Conservation (phyloP, 2,329 filamentous ascomycete species). For the Pseudogymnoascus sp. region DNA sequence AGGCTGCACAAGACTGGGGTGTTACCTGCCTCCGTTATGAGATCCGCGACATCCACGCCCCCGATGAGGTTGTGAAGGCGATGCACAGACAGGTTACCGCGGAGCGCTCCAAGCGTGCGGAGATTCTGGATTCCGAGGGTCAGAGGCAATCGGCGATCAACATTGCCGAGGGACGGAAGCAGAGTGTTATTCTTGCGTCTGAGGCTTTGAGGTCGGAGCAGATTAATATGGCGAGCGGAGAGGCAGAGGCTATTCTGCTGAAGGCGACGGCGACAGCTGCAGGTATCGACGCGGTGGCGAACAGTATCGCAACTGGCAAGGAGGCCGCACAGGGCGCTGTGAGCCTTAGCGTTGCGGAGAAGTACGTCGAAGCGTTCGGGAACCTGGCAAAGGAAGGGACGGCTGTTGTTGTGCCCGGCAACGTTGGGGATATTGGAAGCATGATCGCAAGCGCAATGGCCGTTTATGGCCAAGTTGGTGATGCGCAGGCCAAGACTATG, state of each 20-base stretch:
- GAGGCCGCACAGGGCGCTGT: slow-evolving; percentile 74
- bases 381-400: slow-evolving; percentile 93
- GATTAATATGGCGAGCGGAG: slow-evolving; percentile 87
- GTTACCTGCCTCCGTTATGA: slow-evolving; percentile 95
- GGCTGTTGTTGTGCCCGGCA: slow-evolving; percentile 88
- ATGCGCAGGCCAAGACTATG: slow-evolving; percentile 64
- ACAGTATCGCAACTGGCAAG: slow-evolving; percentile 64
- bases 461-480: slow-evolving; percentile 87
- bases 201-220: slow-evolving; percentile 84
- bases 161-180: slow-evolving; percentile 95
- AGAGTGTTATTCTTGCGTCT: slow-evolving; percentile 90
- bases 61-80: slow-evolving; percentile 83
- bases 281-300: slow-evolving; percentile 80
- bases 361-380: slow-evolving; percentile 92
- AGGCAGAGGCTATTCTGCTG: slow-evolving; percentile 85
- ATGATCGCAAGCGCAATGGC: slow-evolving; percentile 97
- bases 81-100: slow-evolving; percentile 99
- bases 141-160: slow-evolving; percentile 97
- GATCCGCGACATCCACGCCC: slow-evolving; percentile 96
- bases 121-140: slow-evolving; percentile 95
- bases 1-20: slow-evolving; percentile 94
- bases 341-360: slow-evolving; percentile 84
- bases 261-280: slow-evolving; percentile 78
- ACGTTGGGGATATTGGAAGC: slow-evolving; percentile 88
- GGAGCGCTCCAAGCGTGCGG: slow-evolving; percentile 92